Evolutionary conservation across 352 stramenopile genomes (phyloP).

Genomic region (Pythium dissotocum): DNA sequence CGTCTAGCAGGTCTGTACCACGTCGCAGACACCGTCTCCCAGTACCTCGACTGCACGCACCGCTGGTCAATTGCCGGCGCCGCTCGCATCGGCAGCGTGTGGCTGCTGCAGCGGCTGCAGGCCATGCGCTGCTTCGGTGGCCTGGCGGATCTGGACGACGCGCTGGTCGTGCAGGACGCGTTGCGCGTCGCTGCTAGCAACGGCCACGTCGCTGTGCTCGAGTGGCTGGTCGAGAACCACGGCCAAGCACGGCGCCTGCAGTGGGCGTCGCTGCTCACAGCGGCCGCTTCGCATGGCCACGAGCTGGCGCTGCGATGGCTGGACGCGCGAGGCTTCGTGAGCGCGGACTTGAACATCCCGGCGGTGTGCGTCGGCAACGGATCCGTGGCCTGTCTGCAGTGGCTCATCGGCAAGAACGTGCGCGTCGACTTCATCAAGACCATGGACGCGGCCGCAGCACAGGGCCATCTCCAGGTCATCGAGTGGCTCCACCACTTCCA

Average conservation of each 20-base stretch:
- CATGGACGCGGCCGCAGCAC: constrained; percentile 6
- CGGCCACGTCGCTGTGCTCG: constrained; percentile 14
- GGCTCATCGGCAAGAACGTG: neutral
- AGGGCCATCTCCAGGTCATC: constrained; percentile 12
- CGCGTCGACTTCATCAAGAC: neutral
- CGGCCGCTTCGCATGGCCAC: neutral
- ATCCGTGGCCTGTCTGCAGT: constrained; percentile 10
- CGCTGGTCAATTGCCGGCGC: constrained; percentile 6
- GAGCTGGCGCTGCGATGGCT: constrained; percentile 13
- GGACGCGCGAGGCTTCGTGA: neutral
- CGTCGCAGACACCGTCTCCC: constrained; percentile 9
- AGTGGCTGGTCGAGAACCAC: constrained; percentile 3
- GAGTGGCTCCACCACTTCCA: constrained; percentile 12
- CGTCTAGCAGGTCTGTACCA: neutral
- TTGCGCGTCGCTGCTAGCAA: neutral
- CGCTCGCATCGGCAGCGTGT: constrained; percentile 17
- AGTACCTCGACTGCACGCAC: constrained; percentile 4
- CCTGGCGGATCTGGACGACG: constrained; percentile 3
- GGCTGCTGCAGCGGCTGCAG: constrained; percentile 15
- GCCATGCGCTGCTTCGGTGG: constrained; percentile 6
- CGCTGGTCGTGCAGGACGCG: constrained; percentile 14
- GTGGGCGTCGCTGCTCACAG: neutral
- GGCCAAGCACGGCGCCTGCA: neutral
- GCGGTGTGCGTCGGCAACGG: neutral
- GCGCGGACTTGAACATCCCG: neutral